phyloP scores from a whole-genome alignment of 148 eudicot species.

The Fagopyrum homotropicum region DNA sequence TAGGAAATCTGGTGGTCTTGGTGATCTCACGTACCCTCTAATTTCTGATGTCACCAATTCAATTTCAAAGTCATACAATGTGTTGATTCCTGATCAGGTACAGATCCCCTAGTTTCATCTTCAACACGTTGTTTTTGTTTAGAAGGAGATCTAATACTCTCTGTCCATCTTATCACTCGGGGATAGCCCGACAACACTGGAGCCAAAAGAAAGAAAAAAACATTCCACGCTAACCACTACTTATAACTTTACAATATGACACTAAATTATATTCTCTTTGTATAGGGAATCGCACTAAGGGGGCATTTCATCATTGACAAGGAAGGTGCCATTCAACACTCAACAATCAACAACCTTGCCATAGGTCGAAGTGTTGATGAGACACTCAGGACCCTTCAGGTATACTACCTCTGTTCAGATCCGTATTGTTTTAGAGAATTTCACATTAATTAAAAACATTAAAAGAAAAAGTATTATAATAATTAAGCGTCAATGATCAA shows the following conservation, averaged over 20 bases:
- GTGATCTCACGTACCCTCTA: slow-evolving; percentile 79
- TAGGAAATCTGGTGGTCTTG: slow-evolving; percentile 93
- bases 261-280: not conserved
- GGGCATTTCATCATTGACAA: slow-evolving; percentile 95
- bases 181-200: no score
- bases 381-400: slow-evolving; percentile 95
- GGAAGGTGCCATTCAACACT: slow-evolving; percentile 97
- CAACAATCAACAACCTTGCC: slow-evolving; percentile 91
- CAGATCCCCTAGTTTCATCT: not conserved
- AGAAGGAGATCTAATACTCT: no score
- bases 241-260: not conserved
- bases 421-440: no score
- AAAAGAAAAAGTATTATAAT: no score
- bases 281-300: slow-evolving; percentile 82
- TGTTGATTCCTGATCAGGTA: slow-evolving; percentile 92
- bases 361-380: slow-evolving; percentile 95
- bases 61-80: slow-evolving; percentile 65
- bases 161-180: no score
- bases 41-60: slow-evolving; percentile 93
- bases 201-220: no score
- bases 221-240: no score
- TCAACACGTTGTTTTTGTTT: no score
- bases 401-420: slow-evolving; percentile 12
- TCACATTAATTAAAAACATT: no score
- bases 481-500: no score